These are phyloP conservation scores for Phytopythium boreale DNA, from an alignment of 352 stramenopile species.

Conservation along the genomic window DNA sequence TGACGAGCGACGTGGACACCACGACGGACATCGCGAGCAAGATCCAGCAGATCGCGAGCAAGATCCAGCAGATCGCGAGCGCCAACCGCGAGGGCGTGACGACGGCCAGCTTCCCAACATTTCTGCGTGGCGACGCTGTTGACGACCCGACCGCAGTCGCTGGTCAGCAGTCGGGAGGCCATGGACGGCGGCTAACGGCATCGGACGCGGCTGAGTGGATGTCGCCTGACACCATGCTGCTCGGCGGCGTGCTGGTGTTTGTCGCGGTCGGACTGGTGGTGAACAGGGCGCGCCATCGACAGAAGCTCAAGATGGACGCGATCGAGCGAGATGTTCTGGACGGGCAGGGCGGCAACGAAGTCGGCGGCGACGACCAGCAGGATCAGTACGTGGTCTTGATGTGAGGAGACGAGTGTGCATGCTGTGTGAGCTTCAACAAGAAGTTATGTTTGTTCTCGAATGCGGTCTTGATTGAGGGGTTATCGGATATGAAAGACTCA, in stretches of 20 bases:
- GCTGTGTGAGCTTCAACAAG: not conserved
- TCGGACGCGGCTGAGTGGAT: not conserved
- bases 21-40: too few relatives aligned
- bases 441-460: not conserved
- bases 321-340: not conserved
- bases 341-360: not conserved
- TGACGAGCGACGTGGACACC: not conserved
- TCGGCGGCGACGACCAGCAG: not conserved
- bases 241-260: constrained; percentile 1
- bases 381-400: constrained; percentile 3
- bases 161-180: not conserved
- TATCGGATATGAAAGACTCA: too few relatives aligned
- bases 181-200: not conserved
- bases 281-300: not conserved
- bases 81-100: not conserved
- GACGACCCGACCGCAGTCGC: not conserved
- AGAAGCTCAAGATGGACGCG: constrained; percentile 6
- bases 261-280: constrained; percentile 4
- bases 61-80: not conserved
- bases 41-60: not conserved
- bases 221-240: not conserved
- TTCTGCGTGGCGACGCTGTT: constrained; percentile 1
- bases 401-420: not conserved
- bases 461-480: not conserved
- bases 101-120: not conserved